phyloP scores from a whole-genome alignment of 225 moss, liverwort and hornwort genomes.

The Takakia lepidozioides region DNA sequence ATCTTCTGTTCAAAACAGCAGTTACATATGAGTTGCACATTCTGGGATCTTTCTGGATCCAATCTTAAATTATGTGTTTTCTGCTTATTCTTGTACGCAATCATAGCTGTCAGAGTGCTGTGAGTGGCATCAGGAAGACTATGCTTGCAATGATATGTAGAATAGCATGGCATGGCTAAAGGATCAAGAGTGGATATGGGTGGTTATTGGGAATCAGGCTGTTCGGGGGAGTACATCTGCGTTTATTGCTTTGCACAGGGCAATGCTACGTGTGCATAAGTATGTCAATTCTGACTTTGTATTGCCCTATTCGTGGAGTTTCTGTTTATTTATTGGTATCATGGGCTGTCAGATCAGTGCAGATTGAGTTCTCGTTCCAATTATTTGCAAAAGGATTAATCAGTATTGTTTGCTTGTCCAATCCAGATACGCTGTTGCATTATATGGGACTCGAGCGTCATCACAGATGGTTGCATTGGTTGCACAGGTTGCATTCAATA shows the following conservation, averaged over 20 bases:
- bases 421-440: constrained; percentile 79
- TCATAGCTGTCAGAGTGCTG: too few species aligned
- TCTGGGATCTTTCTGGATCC: too few species aligned
- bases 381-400: constrained; percentile 1
- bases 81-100: too few species aligned
- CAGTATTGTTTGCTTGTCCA: neutral
- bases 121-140: too few species aligned
- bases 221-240: constrained; percentile 84
- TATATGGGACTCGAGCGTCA: constrained; percentile 62
- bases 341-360: neutral
- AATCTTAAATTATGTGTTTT: too few species aligned
- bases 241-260: constrained; percentile 79
- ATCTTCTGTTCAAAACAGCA: too few species aligned
- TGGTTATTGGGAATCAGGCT: constrained; percentile 31
- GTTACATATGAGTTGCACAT: too few species aligned
- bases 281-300: constrained; percentile 16
- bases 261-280: constrained; percentile 76
- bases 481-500: too few species aligned
- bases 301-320: neutral
- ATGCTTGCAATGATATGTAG: too few species aligned
- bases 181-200: too few species aligned
- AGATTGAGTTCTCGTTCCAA: too few species aligned
- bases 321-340: neutral
- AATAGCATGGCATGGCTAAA: too few species aligned
- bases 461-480: constrained; percentile 86